Base-by-base conservation (phyloP, 495 filamentous ascomycete genomes). In the Cudoniella acicularis region DNA sequence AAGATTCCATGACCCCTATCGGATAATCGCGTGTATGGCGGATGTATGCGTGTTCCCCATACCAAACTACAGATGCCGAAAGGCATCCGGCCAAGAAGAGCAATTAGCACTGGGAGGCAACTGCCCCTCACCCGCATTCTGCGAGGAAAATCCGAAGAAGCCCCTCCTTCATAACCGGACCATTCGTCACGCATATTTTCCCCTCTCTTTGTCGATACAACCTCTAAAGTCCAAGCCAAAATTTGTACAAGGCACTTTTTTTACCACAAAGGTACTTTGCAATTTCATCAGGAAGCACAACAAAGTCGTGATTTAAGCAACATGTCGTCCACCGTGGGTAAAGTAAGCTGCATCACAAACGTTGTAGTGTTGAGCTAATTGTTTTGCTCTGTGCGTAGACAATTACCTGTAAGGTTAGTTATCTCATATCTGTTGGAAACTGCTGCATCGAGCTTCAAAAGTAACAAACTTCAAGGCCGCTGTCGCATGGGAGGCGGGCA, bases 401-500 rank as follows among this genome's bases (percentile, higher is more conserved):
- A 40, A 90, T 90, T 69, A 89, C 82, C 65, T 89, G 87, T 77
- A 89, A 89, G 79, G 87, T 68, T 30, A 65, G 65, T 50, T 42
- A 43, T 4, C n/a, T n/a, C n/a, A 83, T 72, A 66, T 69, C 53
- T 21, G 46, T 42, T 51, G 24, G 30, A n/a, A 17, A 1, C 13
- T 16, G 42, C 10, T 20, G 17, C 26, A n/a, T 59, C 45, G 49
- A 52, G 57, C 18, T 41, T 17, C 23, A 40, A 0, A 47, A 24
- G 26, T 52, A 18, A 60, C 55, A 49, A 49, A 57, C 57, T 48
- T 59, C 47, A 59, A 96, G 89, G 92, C 95, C 54, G 94, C 94
- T 55, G 85, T 98, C 56, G 95, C 94, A 69, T 98, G 94, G 94
- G 94, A 89, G 69, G 89, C 95, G 30, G 92, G 87, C 63, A 87